phyloP scores from a whole-genome alignment of 768 basidiomycete species.

The Mycena rebaudengoi region DNA sequence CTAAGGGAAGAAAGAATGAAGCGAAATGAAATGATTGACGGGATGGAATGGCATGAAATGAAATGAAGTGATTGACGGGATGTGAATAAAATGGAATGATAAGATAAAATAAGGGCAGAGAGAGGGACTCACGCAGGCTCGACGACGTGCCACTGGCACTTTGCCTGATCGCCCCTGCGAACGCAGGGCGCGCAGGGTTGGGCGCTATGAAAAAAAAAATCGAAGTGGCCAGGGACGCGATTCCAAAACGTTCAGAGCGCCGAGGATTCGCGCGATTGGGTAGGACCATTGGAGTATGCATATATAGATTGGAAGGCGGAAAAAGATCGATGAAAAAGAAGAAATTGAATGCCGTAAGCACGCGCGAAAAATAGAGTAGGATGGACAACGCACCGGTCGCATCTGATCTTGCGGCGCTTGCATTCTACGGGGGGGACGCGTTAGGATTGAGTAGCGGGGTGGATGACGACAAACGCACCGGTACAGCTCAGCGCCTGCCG shows the following conservation, averaged over 20 bases:
- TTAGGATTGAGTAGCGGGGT: slow-evolving; percentile 5
- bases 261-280: too few species aligned
- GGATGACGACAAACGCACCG: slow-evolving; percentile 54
- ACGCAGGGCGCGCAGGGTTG: slow-evolving; percentile 86
- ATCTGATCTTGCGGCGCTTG: slow-evolving; percentile 88
- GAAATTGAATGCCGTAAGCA: too few species aligned
- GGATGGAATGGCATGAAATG: too few species aligned
- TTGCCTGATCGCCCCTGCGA: slow-evolving; percentile 79
- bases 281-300: too few species aligned
- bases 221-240: too few species aligned
- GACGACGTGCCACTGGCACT: slow-evolving; percentile 85
- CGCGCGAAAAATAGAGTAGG: too few species aligned
- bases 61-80: too few species aligned
- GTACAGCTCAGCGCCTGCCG: slow-evolving; percentile 88
- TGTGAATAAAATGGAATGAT: neutral
- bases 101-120: slow-evolving; percentile 12
- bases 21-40: neutral
- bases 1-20: neutral
- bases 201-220: slow-evolving; percentile 32
- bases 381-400: slow-evolving; percentile 83
- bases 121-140: slow-evolving; percentile 76
- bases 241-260: too few species aligned
- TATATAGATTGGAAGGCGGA: too few species aligned
- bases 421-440: slow-evolving; percentile 62
- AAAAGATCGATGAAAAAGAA: too few species aligned